These are phyloP conservation scores for Suhomyces canberraensis DNA, from an alignment of 805 yeast species.

Conservation along the genomic window DNA sequence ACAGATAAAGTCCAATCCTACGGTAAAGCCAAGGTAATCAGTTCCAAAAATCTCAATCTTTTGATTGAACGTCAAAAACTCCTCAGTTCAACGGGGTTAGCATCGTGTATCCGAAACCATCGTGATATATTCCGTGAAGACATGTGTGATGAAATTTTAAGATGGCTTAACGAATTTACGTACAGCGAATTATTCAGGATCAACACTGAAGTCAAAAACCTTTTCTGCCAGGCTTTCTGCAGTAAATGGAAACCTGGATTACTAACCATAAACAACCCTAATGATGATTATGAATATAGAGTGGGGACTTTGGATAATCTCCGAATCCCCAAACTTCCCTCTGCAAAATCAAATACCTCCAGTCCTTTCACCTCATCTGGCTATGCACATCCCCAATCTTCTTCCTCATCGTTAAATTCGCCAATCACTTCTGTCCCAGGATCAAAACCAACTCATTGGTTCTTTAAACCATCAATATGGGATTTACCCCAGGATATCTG, in stretches of 20 bases:
- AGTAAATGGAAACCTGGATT: constrained; percentile 60
- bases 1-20: constrained; percentile 56
- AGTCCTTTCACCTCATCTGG: not conserved
- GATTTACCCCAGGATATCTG: constrained; percentile 40
- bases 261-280: constrained; percentile 5
- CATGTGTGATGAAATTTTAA: constrained; percentile 67
- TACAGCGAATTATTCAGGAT: constrained; percentile 52
- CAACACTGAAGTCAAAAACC: constrained; percentile 44
- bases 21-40: constrained; percentile 69
- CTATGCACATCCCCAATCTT: not conserved
- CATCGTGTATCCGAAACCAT: constrained; percentile 61
- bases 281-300: constrained; percentile 16
- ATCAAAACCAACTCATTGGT: constrained; percentile 27
- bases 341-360: not conserved
- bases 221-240: constrained; percentile 57
- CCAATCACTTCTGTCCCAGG: not conserved
- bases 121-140: constrained; percentile 77
- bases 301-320: constrained; percentile 35
- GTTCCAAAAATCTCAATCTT: constrained; percentile 49
- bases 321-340: constrained; percentile 36
- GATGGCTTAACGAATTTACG: constrained; percentile 63
- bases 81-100: constrained; percentile 60
- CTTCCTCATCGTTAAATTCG: not conserved
- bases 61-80: constrained; percentile 53
- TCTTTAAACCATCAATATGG: constrained; percentile 43